A percentile compares a stretch with the other conserved stretches of the same genome.
Evolutionary conservation across 768 basidiomycete genomes (phyloP).

Genomic region (Leccinum fibrillosum): DNA sequence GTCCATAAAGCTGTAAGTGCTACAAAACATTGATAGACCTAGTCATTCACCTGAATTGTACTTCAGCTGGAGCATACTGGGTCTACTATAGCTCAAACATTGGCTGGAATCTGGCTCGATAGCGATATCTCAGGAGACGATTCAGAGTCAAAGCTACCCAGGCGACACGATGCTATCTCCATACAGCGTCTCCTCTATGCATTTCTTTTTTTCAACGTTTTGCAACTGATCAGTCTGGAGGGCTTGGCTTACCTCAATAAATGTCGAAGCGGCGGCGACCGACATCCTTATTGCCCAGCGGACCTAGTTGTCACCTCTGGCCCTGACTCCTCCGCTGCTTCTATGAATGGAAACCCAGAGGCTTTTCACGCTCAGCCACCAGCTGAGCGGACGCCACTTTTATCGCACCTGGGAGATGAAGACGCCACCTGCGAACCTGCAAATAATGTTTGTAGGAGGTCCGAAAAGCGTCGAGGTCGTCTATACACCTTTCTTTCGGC

Average conservation of each 20-base stretch:
- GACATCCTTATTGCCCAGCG: slow-evolving; percentile 11
- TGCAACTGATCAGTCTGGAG: slow-evolving; percentile 53
- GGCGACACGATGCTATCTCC: slow-evolving; percentile 33
- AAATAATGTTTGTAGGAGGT: slow-evolving; percentile 19
- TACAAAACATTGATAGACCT: background rate
- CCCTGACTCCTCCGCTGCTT: slow-evolving; percentile 1
- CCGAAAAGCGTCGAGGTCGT: slow-evolving; percentile 47
- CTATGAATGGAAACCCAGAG: background rate
- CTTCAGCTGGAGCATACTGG: slow-evolving; percentile 71
- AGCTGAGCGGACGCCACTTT: slow-evolving; percentile 14
- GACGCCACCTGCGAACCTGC: slow-evolving; percentile 6
- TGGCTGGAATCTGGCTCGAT: slow-evolving; percentile 70
- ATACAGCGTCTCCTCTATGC: slow-evolving; percentile 54
- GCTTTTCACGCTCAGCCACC: background rate
- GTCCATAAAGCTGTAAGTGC: slow-evolving; percentile 71
- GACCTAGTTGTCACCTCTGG: slow-evolving; percentile 1
- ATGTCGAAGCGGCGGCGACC: slow-evolving; percentile 32
- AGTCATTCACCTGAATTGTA: background rate
- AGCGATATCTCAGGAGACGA: slow-evolving; percentile 6
- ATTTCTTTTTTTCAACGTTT: slow-evolving; percentile 54
- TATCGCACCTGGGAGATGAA: background rate
- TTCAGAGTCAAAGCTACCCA: slow-evolving; percentile 3
- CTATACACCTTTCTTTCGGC: slow-evolving; percentile 44
- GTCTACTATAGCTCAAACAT: slow-evolving; percentile 66
- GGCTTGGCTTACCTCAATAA: slow-evolving; percentile 48